These are phyloP conservation scores for Aspergillus fructus DNA, from an alignment of 2,329 filamentous ascomycete genomes.

Conservation along the genomic window DNA sequence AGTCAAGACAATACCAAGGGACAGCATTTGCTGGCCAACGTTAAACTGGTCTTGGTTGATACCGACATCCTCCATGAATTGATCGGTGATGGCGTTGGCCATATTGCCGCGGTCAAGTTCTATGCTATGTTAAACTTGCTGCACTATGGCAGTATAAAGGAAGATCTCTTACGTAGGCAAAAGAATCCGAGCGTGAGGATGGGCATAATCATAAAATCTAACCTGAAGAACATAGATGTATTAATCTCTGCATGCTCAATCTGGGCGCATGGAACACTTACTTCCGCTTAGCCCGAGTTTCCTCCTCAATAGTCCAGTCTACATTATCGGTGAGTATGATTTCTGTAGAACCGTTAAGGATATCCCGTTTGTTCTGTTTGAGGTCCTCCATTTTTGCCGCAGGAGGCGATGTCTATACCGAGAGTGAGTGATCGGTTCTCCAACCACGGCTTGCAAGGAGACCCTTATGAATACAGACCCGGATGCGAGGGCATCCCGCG, in stretches of 20 bases:
- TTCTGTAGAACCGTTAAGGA: background rate
- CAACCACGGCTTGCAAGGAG: background rate
- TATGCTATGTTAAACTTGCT: background rate
- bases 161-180: slow-evolving; percentile 17
- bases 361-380: background rate
- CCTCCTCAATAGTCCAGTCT: slow-evolving; percentile 9
- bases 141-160: background rate
- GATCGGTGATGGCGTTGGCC: slow-evolving; percentile 54
- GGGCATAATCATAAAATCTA: slow-evolving; percentile 31
- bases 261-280: background rate
- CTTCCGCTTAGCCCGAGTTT: slow-evolving; percentile 11
- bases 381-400: slow-evolving; percentile 2
- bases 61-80: slow-evolving; percentile 51
- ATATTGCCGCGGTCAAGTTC: slow-evolving; percentile 41
- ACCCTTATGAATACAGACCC: background rate
- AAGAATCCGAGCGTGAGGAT: slow-evolving; percentile 31
- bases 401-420: background rate
- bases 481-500: background rate
- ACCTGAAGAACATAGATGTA: slow-evolving; percentile 10
- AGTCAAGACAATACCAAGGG: slow-evolving; percentile 50
- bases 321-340: background rate
- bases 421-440: background rate
- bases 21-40: slow-evolving; percentile 54
- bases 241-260: background rate
- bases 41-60: slow-evolving; percentile 55